phyloP scores from a whole-genome alignment of 805 yeast genomes.

The Ogataea methanolica region DNA sequence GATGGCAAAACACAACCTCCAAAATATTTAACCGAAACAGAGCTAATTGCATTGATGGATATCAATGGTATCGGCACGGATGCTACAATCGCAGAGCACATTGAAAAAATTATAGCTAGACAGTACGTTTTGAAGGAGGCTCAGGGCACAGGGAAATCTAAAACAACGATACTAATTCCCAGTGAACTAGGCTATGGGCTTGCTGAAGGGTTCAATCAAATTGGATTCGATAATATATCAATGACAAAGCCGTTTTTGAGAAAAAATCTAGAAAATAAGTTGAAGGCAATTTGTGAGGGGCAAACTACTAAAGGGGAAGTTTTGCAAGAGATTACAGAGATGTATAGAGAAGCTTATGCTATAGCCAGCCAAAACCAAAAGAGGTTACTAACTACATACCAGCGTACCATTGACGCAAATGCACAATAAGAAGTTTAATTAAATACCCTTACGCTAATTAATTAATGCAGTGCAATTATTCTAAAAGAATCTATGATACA shows the following conservation, averaged over 20 bases:
- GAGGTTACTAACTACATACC: slow-evolving; percentile 33
- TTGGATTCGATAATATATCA: slow-evolving; percentile 66
- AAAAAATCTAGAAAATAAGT: slow-evolving; percentile 62
- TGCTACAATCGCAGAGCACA: slow-evolving; percentile 98
- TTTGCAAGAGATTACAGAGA: slow-evolving; percentile 44
- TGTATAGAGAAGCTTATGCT: slow-evolving; percentile 60
- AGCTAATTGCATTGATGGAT: slow-evolving; percentile 90
- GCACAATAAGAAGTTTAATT: not conserved
- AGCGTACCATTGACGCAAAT: slow-evolving; percentile 10
- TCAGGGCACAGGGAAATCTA: slow-evolving; percentile 32
- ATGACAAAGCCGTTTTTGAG: slow-evolving; percentile 88
- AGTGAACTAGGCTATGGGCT: slow-evolving; percentile 80
- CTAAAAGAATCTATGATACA: not conserved
- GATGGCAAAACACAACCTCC: slow-evolving; percentile 85
- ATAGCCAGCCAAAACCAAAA: slow-evolving; percentile 39
- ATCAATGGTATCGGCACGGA: slow-evolving; percentile 97
- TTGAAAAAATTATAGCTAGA: slow-evolving; percentile 68
- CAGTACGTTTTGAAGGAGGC: slow-evolving; percentile 54
- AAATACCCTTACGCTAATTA: not conserved
- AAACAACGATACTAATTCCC: slow-evolving; percentile 56
- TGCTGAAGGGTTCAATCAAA: slow-evolving; percentile 80
- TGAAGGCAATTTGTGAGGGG: slow-evolving; percentile 70
- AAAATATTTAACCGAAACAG: slow-evolving; percentile 81
- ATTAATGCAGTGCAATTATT: not conserved
- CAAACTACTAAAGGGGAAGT: slow-evolving; percentile 47